Evolutionary conservation across 2,329 filamentous ascomycete genomes (phyloP), one percentile per base, ranked within the genome.

Genomic region (Penicillium fuscoglaucum): DNA sequence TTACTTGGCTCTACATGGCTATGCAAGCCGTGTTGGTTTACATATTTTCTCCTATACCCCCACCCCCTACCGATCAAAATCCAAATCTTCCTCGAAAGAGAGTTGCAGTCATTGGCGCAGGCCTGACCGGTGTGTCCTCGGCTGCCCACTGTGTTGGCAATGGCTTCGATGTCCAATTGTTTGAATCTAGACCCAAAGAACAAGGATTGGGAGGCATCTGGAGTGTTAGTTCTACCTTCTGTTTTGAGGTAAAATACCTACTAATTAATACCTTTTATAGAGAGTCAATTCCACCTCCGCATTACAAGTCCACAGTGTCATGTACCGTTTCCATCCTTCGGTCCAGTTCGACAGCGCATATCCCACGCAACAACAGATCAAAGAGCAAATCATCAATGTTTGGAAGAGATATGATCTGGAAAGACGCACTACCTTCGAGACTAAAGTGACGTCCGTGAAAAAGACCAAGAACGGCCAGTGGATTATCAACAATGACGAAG

Each of bases 281-380:
- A 83, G 84, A 73, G 90, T 95, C 41, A 93, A 95, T 77, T 90
- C 89, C 52, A 93, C 90, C 0, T 93, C 90, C 0, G 86, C 89
- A 17, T 82, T 96, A 0, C 90, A 95, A 69, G 93, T 96, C 24
- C 90, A 96, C 72, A 90, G 87, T 21, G 74, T 93, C 58, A 95
- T 95, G 90, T 96, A 93, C 73, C 85, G 91, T 24, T 96, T 96
- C 72, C 90, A 93, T 65, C 91, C 91, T 0, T 89, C 88, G 0
- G 85, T 96, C 1, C 81, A 84, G 60, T 96, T 90, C 86, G 79
- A 84, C 35, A 79, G 81, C 31, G 90, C 90, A n/a, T 96, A 96
- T 68, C 91, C 91, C 0, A 83, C 87, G 60, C 87, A 90, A 50
- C 78, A 88, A 62, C 86, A 93, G 73, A 95, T 96, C 59, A 80